Evolutionary conservation across 148 eudicot species (phyloP).

Genomic region (Polygonum aviculare): DNA sequence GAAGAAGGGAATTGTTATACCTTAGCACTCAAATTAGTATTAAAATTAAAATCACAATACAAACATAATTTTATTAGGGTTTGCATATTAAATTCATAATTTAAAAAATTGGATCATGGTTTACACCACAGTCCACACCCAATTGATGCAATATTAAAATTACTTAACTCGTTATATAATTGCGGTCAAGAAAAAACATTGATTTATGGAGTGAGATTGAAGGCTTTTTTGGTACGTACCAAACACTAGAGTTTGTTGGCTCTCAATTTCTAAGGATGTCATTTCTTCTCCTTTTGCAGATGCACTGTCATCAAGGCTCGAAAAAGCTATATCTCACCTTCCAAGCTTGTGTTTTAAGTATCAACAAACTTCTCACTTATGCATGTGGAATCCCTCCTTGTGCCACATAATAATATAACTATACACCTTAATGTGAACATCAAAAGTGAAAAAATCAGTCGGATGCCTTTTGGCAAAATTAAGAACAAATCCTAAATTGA

Average conservation of each 20-base stretch:
- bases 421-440: not conserved
- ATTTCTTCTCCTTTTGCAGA: conserved; percentile 2
- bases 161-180: not conserved
- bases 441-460: no score
- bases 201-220: conserved; percentile 9
- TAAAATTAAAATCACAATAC: no score
- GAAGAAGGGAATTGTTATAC: no score
- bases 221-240: conserved; percentile 9
- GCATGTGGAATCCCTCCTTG: not conserved
- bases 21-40: no score
- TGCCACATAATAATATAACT: not conserved
- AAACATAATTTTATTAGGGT: no score
- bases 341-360: not conserved
- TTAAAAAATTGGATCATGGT: no score
- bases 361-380: not conserved
- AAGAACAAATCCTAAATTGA: not conserved
- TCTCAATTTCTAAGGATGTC: not conserved
- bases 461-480: no score
- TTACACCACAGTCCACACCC: not conserved
- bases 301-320: not conserved
- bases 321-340: not conserved
- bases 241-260: conserved; percentile 2
- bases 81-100: no score
- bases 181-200: not conserved
- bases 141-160: not conserved